Evolutionary conservation across 108 stramenopile species (phyloP).

Genomic region (Conticribra guillardii): DNA sequence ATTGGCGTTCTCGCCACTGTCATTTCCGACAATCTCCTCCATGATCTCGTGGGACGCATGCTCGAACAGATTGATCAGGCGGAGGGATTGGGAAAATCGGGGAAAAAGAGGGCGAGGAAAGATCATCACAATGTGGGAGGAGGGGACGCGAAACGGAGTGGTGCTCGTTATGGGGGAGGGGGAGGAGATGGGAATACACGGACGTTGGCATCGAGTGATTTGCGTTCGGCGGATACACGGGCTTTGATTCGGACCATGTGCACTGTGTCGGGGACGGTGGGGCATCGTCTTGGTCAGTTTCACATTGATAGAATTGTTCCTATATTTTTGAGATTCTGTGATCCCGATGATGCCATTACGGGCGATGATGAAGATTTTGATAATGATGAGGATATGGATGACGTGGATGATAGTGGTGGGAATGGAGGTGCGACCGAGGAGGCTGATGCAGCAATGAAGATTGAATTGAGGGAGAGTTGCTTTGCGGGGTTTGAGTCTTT

Average conservation of each 20-base stretch:
- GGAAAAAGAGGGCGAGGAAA: slow-evolving; percentile 46
- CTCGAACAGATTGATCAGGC: slow-evolving; percentile 75
- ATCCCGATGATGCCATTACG: slow-evolving; percentile 82
- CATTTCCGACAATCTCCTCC: slow-evolving; percentile 76
- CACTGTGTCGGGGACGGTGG: slow-evolving; percentile 76
- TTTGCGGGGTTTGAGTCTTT: slow-evolving; percentile 96
- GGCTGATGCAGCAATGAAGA: slow-evolving; percentile 62
- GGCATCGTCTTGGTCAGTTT: slow-evolving; percentile 80
- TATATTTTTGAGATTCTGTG: slow-evolving; percentile 90
- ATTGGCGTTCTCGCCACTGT: slow-evolving; percentile 90
- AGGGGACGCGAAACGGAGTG: too few relatives aligned
- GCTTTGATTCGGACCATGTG: slow-evolving; percentile 94
- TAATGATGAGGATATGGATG: slow-evolving; percentile 58
- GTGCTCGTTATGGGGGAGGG: slow-evolving; percentile 3
- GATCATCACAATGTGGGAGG: slow-evolving; percentile 25
- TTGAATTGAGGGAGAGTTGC: slow-evolving; percentile 96
- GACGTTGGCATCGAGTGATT: slow-evolving; percentile 19
- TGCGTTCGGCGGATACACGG: slow-evolving; percentile 56
- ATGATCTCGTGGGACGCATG: slow-evolving; percentile 79
- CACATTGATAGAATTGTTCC: slow-evolving; percentile 95
- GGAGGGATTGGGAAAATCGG: slow-evolving; percentile 38
- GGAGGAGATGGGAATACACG: slow-evolving; percentile 13
- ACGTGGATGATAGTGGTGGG: slow-evolving; percentile 45
- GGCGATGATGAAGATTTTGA: slow-evolving; percentile 83
- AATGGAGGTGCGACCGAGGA: slow-evolving; percentile 50